Base-by-base conservation (phyloP, 495 filamentous ascomycete genomes). In the Penicillium macrosclerotiorum region DNA sequence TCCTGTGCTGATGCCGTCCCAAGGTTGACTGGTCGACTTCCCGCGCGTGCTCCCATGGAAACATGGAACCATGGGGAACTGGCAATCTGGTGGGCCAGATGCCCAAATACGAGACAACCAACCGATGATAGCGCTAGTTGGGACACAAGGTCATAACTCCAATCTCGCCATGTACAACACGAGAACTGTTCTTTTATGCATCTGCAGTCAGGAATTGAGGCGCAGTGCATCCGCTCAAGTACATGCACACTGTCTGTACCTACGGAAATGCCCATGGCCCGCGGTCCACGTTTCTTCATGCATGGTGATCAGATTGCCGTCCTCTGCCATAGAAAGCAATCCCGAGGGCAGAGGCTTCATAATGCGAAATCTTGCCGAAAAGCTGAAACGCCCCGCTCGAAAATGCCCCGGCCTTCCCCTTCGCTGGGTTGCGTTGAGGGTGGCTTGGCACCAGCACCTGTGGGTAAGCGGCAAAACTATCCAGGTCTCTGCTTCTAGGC, bases 81-180 rank as follows among this genome's bases (percentile, higher is more conserved):
- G n/a, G 20, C 19, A 22, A 6, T 5, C 36, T 24, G 36, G 36
- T 38, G 36, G 36, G 36, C 36, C 34, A 37, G 34, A n/a, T 13
- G 36, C 36, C 34, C 36, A n/a, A 24, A 38, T 38, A 38, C 36
- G 36, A 38, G 36, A 19, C 9, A 38, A 38, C 36, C 36, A 23
- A 11, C 36, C 19, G 8, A 38, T 38, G 36, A 35, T 33, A 16
- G 34, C 34, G n/a, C n/a, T n/a, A n/a, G n/a, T n/a, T n/a, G n/a
- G n/a, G n/a, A n/a, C n/a, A n/a, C n/a, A n/a, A n/a, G n/a, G n/a
- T n/a, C n/a, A n/a, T n/a, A n/a, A n/a, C n/a, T n/a, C n/a, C n/a
- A n/a, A n/a, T n/a, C n/a, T n/a, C n/a, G n/a, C n/a, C n/a, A n/a
- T n/a, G n/a, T n/a, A n/a, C n/a, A n/a, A n/a, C n/a, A n/a, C n/a